Conservation (phyloP, 2,329 filamentous ascomycete species). For the Neurospora crassa region DNA sequence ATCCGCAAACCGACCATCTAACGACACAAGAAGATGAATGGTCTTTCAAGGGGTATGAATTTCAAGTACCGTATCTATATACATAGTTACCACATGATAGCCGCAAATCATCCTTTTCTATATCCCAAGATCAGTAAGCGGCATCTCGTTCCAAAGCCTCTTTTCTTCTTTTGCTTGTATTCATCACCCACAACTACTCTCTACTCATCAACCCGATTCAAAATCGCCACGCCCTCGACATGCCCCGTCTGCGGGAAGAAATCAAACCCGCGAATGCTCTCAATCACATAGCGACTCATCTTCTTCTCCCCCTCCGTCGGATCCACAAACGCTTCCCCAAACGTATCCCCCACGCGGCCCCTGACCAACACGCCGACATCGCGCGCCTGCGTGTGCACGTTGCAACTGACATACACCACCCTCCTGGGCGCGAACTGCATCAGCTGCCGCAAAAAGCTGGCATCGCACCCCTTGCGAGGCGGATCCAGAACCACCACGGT, state of each 20-base stretch:
- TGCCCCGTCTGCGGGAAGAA: conserved; percentile 87
- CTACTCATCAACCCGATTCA: conserved; percentile 44
- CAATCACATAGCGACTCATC: conserved; percentile 63
- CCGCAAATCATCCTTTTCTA: neutral
- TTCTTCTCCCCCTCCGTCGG: conserved; percentile 21
- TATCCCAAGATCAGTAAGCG: neutral
- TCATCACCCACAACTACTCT: neutral
- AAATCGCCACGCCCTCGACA: conserved; percentile 57
- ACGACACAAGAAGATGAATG: too few relatives aligned
- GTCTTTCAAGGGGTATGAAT: neutral
- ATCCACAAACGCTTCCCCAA: conserved; percentile 10
- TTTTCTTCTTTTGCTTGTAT: neutral
- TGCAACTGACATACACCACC: conserved; percentile 88
- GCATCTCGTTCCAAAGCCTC: neutral
- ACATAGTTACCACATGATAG: neutral
- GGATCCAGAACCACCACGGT: conserved; percentile 94
- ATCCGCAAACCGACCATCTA: too few relatives aligned
- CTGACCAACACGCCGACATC: conserved; percentile 83
- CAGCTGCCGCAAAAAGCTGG: conserved; percentile 72
- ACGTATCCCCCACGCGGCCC: conserved; percentile 39
- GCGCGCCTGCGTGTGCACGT: conserved; percentile 93
- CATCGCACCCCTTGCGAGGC: conserved; percentile 90
- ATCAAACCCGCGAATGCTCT: conserved; percentile 87
- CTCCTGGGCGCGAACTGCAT: conserved; percentile 66
- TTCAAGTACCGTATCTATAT: neutral